Evolutionary conservation across 2,329 filamentous ascomycete species (phyloP), one percentile per base, ranked within the genome.

Genomic region (Calcarisporium arbuscula): DNA sequence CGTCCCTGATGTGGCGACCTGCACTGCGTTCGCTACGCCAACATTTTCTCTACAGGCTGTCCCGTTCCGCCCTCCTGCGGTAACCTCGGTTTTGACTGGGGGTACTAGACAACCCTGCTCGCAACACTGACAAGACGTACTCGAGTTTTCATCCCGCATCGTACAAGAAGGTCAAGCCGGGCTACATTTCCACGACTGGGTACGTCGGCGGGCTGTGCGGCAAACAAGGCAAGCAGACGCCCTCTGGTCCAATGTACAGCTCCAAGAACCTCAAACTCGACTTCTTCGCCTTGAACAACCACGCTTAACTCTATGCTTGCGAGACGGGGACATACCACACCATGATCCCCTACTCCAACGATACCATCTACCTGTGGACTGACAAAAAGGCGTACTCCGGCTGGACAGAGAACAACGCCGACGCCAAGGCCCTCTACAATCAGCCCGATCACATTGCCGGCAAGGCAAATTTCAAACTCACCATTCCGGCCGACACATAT

Each of bases 281-380:
- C 12, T 46, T 42, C 40, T 51, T 52, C 27, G 43, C 36, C 4
- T 42, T 50, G 9, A 51, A 49, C 38, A 45, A 52, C 17, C 45
- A 35, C 30, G 49, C 42, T 9, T 52, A 51, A 37, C 39, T 51
- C 3, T 51, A 43, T 30, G 47, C 47, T 3, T 46, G 41, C 31
- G 41, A 51, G 38, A 28, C 19, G 2, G 49, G 49, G 19, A 28
- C 31, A 4, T 52, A 44, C 41, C 46, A 42, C 29, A 45, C 50
- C 28, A 44, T 41, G 18, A 33, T 50, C 14, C 28, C 37, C 7
- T 34, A 23, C 11, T 43, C 48, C 6, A 44, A 52, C 35, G 41
- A 41, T 21, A 30, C 30, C 8, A 32, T 35, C 14, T 36, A 28
- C 19, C 14, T 39, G 17, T 41, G 49, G 47, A 31, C 47, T 28